A percentile compares a stretch with the other conserved stretches of the same genome.
phyloP scores from a whole-genome alignment of 768 basidiomycete genomes.

The Boletus speciosus region DNA sequence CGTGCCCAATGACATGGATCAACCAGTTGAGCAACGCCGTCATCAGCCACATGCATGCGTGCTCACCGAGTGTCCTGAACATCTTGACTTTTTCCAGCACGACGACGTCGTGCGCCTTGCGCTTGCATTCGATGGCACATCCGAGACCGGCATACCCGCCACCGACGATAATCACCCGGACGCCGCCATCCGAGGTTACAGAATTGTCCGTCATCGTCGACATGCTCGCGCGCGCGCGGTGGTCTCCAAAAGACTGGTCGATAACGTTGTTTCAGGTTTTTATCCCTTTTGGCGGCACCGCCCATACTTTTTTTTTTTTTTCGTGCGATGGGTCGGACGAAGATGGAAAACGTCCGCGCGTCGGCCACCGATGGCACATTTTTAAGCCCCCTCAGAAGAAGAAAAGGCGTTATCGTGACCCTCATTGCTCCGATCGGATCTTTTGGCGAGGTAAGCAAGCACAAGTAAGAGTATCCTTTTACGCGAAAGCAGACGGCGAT shows the following conservation, averaged over 20 bases:
- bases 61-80: constrained; percentile 18
- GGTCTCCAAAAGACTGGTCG: not conserved
- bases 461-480: no score
- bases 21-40: not conserved
- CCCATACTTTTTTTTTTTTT: not conserved
- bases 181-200: not conserved
- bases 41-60: no score
- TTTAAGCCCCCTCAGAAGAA: not conserved
- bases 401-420: not conserved
- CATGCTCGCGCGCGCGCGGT: not conserved
- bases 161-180: constrained; percentile 20
- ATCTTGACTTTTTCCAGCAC: constrained; percentile 21
- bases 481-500: not conserved
- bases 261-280: not conserved
- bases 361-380: not conserved
- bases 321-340: not conserved
- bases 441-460: not conserved
- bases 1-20: not conserved
- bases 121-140: constrained; percentile 27
- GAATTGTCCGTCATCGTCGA: not conserved
- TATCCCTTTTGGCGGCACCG: not conserved
- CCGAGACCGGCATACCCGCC: constrained; percentile 29
- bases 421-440: not conserved
- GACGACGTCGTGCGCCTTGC: constrained; percentile 25
- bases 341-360: not conserved